Base-by-base conservation (phyloP, 495 filamentous ascomycete genomes). In the Aspergillus egyptiacus region DNA sequence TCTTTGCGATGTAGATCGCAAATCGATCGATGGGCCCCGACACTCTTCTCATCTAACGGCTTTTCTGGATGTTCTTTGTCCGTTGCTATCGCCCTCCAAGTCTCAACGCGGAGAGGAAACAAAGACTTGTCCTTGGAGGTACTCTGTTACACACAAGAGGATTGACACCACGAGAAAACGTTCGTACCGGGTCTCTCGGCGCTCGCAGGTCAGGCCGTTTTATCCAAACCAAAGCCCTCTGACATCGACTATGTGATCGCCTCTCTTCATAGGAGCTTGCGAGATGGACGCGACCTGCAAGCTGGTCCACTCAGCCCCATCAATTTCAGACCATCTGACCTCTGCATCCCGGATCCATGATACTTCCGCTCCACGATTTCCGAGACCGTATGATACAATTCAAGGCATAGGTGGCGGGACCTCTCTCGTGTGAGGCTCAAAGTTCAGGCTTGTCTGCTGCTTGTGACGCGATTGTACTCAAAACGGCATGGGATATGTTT, bases 381-480 rank as follows among this genome's bases (percentile, higher is more conserved):
- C 25, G 25, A 28, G n/a, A 15, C 4, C 9, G 28, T 13, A 43
- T 10, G 28, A 37, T 31, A 23, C 17, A 28, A 8, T 14, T 37
- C 33, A 38, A 45, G 11, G 41, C 22, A 51, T 25, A 10, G 18
- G 15, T 13, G 38, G 60, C 70, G 75, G 89, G 89, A 89, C 88
- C 87, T 91, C 89, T 90, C 86, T 82, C 58, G 86, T 82, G 87
- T 89, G 89, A 86, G 88, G 73, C 81, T 95, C 89, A 95, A 91
- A 89, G 89, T 71, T 82, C 87, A 71, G 89, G 78, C 89, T 91
- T 93, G 87, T 94, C 89, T 72, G 78, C 63, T 45, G 37, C 28
- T 50, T 46, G 34, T 58, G 52, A 51, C 53, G 40, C 46, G 46
- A 14, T 32, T 35, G 43, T 51, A 19, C 51, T 27, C 33, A 37